Evolutionary conservation across 768 basidiomycete genomes (phyloP).

Genomic region (Mycena sanguinolenta): DNA sequence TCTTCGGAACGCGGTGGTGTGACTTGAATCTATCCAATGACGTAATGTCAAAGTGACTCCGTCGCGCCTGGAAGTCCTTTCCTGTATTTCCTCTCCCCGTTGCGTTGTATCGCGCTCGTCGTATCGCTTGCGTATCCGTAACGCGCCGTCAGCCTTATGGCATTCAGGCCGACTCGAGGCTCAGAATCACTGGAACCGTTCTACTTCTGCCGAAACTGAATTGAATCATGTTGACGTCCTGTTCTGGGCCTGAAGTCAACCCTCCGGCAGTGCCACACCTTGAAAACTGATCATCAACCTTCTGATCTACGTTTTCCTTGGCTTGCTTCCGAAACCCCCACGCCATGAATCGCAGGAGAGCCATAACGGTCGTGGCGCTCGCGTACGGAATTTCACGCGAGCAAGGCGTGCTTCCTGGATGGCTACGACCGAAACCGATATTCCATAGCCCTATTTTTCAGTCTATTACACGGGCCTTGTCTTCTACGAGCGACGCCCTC

Average conservation of each 20-base stretch:
- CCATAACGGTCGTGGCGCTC: background rate
- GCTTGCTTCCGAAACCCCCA: too few species aligned
- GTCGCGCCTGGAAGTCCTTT: background rate
- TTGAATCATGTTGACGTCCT: too few species aligned
- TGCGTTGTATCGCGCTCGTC: too few species aligned
- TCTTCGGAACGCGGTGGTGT: constrained; percentile 28
- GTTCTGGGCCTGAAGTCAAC: background rate
- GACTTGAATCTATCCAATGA: constrained; percentile 4
- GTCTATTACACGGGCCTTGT: background rate
- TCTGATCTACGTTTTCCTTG: too few species aligned
- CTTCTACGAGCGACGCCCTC: background rate
- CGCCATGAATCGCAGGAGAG: background rate
- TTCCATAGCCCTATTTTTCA: too few species aligned
- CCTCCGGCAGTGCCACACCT: background rate
- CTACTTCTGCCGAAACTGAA: too few species aligned
- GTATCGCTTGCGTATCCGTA: too few species aligned
- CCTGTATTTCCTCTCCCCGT: too few species aligned
- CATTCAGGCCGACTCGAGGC: too few species aligned
- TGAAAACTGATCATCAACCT: too few species aligned
- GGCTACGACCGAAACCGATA: background rate
- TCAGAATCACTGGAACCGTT: too few species aligned
- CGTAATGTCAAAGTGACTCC: constrained; percentile 5
- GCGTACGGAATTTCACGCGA: background rate
- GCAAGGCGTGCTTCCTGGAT: background rate
- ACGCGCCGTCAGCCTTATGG: too few species aligned